Base-by-base conservation (phyloP, 306 rosid genomes). In the Acacia crassicarpa region DNA sequence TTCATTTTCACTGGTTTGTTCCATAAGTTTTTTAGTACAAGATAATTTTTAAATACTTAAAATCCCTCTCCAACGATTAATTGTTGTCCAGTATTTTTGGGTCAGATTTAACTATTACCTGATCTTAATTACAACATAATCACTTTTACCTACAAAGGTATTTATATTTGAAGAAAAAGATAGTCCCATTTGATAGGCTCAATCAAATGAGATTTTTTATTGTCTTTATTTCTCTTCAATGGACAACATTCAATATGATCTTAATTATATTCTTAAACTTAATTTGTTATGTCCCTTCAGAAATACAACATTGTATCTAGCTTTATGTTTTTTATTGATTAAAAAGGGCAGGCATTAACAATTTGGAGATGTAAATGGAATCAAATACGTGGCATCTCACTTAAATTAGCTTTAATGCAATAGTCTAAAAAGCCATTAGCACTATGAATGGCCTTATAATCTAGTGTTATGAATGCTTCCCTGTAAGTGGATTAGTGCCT, bases 1-100 rank as follows among this genome's bases (percentile, higher is more conserved):
- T 46, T 25, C 69, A 76, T 78, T 72, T 77, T 38, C 8, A 33
- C 1, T 77, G 72, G 72, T 58, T 49, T 40, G 7, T 78, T 62
- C 48, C 70, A 20, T 78, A 6, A 2, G 0, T 19, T 58, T 66
- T 33, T 1, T 9, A 27, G 0, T 61, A 25, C 13, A 30, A 11
- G 38, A 56, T 56, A n/a, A 4, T 56, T 56, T 58, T 22, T 10
- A 61, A 12, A 23, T 1, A 61, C 11, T 23, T 59, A 56, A 61
- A 25, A 61, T 23, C 35, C 35, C 16, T 61, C 67, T 25, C 35
- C 27, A 23, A 4, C 66, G 10, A 58, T 58, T n/a, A 58, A 9
- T 58, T 3, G 65, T 30, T 58, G 6, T 19, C 11, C 8, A 19
- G 23, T 53, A 8, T 19, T 20, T 53, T 7, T 16, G 23, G 61